Evolutionary conservation across 2,329 filamentous ascomycete species (phyloP).

Genomic region (Fusarium veterinarium): DNA sequence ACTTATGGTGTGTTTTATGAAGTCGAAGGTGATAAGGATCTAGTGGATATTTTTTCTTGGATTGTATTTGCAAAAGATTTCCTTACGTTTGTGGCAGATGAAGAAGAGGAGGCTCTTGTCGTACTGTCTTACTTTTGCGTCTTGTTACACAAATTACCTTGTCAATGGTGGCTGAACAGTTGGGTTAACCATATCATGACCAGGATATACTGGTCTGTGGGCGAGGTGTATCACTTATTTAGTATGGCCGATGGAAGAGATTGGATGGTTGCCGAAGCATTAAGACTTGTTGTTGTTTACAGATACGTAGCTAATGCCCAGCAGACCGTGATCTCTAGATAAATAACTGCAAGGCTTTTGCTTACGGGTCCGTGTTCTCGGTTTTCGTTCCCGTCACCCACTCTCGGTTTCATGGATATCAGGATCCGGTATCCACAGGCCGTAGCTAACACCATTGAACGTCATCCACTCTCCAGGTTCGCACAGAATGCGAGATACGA

Average conservation of each 20-base stretch:
- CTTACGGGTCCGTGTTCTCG: neutral
- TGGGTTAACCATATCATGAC: neutral
- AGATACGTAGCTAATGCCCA: no score
- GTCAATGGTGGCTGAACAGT: neutral
- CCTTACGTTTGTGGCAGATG: neutral
- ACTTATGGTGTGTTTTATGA: neutral
- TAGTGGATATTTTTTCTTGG: neutral
- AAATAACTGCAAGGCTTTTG: neutral
- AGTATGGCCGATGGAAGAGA: neutral
- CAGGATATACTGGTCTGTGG: neutral
- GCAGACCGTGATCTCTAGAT: no score
- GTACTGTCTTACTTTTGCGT: neutral
- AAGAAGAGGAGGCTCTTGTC: neutral
- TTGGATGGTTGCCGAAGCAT: neutral
- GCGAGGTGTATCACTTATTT: neutral
- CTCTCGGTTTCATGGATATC: neutral
- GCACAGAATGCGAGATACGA: neutral
- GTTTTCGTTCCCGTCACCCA: neutral
- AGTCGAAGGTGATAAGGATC: neutral
- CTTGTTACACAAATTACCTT: neutral
- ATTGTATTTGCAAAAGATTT: fast-evolving
- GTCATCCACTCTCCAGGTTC: neutral
- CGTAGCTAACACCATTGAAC: no score
- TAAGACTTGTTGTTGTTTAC: neutral
- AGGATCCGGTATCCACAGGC: no score